Evolutionary conservation across 208 protist species (phyloP).

Genomic region (Acanthamoeba healyi): DNA sequence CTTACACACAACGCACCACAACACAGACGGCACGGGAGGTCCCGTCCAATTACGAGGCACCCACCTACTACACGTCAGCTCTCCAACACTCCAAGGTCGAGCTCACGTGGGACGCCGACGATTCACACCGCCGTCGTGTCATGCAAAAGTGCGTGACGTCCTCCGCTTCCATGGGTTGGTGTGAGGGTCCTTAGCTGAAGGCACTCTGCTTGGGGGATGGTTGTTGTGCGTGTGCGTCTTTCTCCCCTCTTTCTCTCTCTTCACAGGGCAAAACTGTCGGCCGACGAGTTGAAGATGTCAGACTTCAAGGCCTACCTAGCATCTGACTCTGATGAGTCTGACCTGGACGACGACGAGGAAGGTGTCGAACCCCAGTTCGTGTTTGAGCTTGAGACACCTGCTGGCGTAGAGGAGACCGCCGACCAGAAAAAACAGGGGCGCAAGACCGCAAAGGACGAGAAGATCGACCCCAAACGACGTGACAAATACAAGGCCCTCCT

Average conservation of each 20-base stretch:
- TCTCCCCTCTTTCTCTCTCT: background rate
- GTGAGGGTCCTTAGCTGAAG: no score
- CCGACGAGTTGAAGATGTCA: constrained; percentile 71
- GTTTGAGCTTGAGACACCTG: constrained; percentile 56
- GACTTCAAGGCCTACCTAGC: constrained; percentile 85
- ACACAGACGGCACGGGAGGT: constrained; percentile 39
- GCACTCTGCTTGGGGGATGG: background rate
- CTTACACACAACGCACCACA: background rate
- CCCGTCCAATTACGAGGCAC: constrained; percentile 79
- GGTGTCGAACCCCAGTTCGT: constrained; percentile 12
- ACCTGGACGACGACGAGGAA: constrained; percentile 73
- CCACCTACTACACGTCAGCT: constrained; percentile 80
- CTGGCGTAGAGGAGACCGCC: background rate
- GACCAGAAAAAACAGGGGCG: background rate
- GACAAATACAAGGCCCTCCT: constrained; percentile 17
- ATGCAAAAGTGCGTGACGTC: background rate
- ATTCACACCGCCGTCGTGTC: constrained; percentile 64
- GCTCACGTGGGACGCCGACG: constrained; percentile 88
- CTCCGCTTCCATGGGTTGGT: background rate
- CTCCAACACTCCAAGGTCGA: constrained; percentile 86
- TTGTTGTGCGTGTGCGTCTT: background rate
- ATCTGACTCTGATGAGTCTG: constrained; percentile 79
- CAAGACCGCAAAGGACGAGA: background rate
- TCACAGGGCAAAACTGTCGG: constrained; percentile 28
- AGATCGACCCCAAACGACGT: constrained; percentile 32